phyloP scores from a whole-genome alignment of 1,284 basidiomycete species.

The Sporisorium reilianum region DNA sequence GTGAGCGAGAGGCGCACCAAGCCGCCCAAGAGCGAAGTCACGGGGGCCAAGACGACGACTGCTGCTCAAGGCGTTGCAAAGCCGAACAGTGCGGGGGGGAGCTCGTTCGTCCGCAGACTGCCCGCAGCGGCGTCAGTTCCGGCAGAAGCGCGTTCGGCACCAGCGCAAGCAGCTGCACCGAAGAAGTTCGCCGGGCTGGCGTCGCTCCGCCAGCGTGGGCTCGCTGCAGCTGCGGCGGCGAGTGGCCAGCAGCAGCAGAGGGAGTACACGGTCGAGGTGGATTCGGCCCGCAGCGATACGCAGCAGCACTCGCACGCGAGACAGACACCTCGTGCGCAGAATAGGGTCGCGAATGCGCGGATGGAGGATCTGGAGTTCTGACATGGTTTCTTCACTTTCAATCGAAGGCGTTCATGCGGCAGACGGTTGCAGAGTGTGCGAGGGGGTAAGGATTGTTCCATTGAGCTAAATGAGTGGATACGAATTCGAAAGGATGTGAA shows the following conservation, averaged over 20 bases:
- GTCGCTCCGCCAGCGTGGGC: slow-evolving; percentile 34
- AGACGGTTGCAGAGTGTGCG: background rate
- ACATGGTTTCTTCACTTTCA: background rate
- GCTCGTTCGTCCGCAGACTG: slow-evolving; percentile 17
- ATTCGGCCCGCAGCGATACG: slow-evolving; percentile 7
- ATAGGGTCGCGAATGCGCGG: slow-evolving; percentile 20
- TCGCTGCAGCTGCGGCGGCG: slow-evolving; percentile 26
- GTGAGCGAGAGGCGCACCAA: slow-evolving; percentile 77
- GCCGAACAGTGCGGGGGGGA: background rate
- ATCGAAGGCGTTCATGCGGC: background rate
- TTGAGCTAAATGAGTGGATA: background rate
- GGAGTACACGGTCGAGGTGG: slow-evolving; percentile 34
- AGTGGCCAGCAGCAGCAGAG: background rate
- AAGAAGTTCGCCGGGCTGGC: slow-evolving; percentile 34
- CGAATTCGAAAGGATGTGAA: background rate
- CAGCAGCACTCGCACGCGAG: slow-evolving; percentile 13
- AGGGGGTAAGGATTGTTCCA: background rate
- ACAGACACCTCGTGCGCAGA: slow-evolving; percentile 2
- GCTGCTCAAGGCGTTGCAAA: background rate
- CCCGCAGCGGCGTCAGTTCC: slow-evolving; percentile 1
- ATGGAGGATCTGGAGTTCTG: slow-evolving; percentile 40
- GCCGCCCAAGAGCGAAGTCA: slow-evolving; percentile 32
- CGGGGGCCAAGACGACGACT: background rate
- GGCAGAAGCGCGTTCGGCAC: background rate
- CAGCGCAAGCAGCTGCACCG: slow-evolving; percentile 7